phyloP scores from a whole-genome alignment of 345 rosid species.

The Eucalyptus tenuipes region DNA sequence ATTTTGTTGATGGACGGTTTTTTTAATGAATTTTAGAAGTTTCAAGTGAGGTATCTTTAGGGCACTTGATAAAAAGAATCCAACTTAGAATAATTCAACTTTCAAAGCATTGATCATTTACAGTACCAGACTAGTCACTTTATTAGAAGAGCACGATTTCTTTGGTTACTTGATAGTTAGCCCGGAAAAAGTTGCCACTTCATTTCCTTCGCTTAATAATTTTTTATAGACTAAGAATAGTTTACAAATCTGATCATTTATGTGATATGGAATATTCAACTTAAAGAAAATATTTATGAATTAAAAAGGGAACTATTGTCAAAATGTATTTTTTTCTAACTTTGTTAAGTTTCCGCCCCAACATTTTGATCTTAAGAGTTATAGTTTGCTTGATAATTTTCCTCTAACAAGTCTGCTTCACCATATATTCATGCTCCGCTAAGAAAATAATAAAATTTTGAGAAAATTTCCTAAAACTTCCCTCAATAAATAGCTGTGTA shows the following conservation, averaged over 20 bases:
- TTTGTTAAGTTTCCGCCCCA: neutral
- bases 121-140: accelerated
- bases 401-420: neutral
- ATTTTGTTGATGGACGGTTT: neutral
- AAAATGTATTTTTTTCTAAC: neutral
- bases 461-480: neutral
- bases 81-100: neutral
- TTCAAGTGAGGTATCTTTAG: neutral
- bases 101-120: neutral
- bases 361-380: neutral
- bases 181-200: neutral
- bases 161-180: neutral
- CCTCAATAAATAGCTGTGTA: neutral
- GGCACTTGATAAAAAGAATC: neutral
- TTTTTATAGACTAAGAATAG: neutral
- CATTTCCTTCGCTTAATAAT: neutral
- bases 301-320: neutral
- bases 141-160: neutral
- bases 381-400: neutral
- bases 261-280: neutral
- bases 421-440: neutral
- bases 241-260: neutral
- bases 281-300: neutral
- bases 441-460: neutral
- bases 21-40: neutral